Evolutionary conservation across 108 stramenopile genomes (phyloP).

Genomic region (Fistulifera pelliculosa): DNA sequence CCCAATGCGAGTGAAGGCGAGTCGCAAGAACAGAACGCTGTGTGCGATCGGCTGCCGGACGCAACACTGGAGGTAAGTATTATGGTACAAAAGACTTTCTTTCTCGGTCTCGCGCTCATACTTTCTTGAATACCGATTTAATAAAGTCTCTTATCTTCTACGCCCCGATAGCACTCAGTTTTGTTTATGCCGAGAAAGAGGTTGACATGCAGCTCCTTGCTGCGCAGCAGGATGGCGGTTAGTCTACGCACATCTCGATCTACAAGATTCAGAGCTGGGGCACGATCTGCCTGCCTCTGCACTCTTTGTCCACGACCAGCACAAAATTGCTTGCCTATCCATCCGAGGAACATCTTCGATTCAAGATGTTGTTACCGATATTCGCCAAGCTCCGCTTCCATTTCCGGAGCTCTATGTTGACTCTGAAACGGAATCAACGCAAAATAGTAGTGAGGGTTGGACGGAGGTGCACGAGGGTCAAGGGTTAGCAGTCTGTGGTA

Average conservation of each 20-base stretch:
- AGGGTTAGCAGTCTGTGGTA: slow-evolving; percentile 73
- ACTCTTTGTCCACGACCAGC: slow-evolving; percentile 59
- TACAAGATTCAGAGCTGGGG: slow-evolving; percentile 47
- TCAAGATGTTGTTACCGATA: slow-evolving; percentile 94
- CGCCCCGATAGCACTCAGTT: slow-evolving; percentile 86
- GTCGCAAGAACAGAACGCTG: too few species aligned
- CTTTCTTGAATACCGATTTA: too few species aligned
- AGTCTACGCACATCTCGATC: slow-evolving; percentile 73
- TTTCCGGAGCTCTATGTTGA: slow-evolving; percentile 44
- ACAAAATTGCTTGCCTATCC: slow-evolving; percentile 63
- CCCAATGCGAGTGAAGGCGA: too few species aligned
- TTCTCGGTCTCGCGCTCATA: too few species aligned
- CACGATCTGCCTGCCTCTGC: slow-evolving; percentile 66
- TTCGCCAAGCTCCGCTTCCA: slow-evolving; percentile 80
- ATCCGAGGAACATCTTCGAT: slow-evolving; percentile 89
- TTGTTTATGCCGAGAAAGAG: slow-evolving; percentile 78
- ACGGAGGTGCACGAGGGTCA: slow-evolving; percentile 53
- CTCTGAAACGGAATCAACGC: slow-evolving; percentile 15
- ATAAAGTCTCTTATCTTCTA: slow-evolving; percentile 66
- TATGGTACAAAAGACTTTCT: too few species aligned
- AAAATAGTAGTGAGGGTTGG: slow-evolving; percentile 50
- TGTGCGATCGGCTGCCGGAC: too few species aligned
- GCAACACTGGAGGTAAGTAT: too few species aligned
- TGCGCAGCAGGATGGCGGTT: slow-evolving; percentile 83
- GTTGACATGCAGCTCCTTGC: slow-evolving; percentile 90